phyloP scores from a whole-genome alignment of 1,284 basidiomycete species.

The Cryptococcus sp. region DNA sequence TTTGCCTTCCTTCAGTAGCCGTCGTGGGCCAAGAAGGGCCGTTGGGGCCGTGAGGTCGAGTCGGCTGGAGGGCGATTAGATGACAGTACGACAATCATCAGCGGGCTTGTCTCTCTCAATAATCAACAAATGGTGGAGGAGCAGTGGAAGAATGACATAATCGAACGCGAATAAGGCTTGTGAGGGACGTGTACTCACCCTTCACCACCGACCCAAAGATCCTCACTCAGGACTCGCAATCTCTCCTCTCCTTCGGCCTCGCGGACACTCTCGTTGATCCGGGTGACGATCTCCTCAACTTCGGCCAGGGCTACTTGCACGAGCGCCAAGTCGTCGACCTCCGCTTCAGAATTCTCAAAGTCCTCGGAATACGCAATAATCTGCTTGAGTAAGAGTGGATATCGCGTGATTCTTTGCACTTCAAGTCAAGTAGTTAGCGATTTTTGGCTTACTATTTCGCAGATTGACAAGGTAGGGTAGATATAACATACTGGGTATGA shows the following conservation, averaged over 20 bases:
- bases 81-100: too few species aligned
- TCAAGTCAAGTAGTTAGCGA: background rate
- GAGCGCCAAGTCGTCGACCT: slow-evolving; percentile 57
- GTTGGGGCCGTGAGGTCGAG: slow-evolving; percentile 90
- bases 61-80: slow-evolving; percentile 57
- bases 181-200: slow-evolving; percentile 58
- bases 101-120: too few species aligned
- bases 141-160: background rate
- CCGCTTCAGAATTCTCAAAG: slow-evolving; percentile 40
- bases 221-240: slow-evolving; percentile 68
- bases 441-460: background rate
- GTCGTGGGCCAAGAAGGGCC: slow-evolving; percentile 71
- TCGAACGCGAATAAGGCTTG: background rate
- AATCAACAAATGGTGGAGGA: background rate
- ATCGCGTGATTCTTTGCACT: slow-evolving; percentile 95
- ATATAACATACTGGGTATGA: slow-evolving; percentile 70
- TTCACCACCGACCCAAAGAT: slow-evolving; percentile 78
- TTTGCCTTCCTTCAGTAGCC: slow-evolving; percentile 74
- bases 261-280: slow-evolving; percentile 87
- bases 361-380: slow-evolving; percentile 76
- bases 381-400: slow-evolving; percentile 84
- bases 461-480: background rate
- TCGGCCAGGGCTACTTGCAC: slow-evolving; percentile 64
- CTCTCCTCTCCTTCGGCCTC: slow-evolving; percentile 77
- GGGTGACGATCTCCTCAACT: slow-evolving; percentile 70